Evolutionary conservation across 2,329 filamentous ascomycete species (phyloP).

Genomic region (Beauveria asiatica): DNA sequence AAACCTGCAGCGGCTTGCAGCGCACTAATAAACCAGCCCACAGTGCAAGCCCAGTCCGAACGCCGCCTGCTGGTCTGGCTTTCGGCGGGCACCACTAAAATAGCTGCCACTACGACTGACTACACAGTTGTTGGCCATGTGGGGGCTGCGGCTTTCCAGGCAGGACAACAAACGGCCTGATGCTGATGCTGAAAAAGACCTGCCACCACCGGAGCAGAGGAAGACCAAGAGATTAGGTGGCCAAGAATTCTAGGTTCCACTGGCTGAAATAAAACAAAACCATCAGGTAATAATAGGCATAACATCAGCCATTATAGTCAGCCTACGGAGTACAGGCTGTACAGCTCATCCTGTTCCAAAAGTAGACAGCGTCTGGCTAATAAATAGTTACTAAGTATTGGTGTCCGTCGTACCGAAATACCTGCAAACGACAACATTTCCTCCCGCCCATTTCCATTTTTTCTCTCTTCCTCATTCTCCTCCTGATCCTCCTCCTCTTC

Average conservation of each 20-base stretch:
- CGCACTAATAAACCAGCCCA: not conserved
- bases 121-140: conserved; percentile 2
- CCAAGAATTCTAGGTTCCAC: no score
- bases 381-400: no score
- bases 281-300: no score
- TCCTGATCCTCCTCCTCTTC: not conserved
- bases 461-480: not conserved
- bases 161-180: not conserved
- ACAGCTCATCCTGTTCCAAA: not conserved
- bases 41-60: not conserved
- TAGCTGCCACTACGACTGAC: not conserved
- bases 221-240: no score
- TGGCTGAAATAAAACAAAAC: no score
- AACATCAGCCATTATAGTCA: no score
- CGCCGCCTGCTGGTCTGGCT: not conserved
- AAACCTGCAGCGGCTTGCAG: conserved; percentile 1
- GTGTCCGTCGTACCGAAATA: not conserved
- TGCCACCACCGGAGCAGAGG: not conserved
- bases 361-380: not conserved
- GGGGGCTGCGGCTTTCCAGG: not conserved
- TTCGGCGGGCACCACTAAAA: not conserved
- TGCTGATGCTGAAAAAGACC: not conserved
- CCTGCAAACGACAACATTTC: not conserved
- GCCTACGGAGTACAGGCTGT: no score
- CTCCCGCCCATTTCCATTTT: not conserved